Percentiles rank a stretch among this genome's conserved stretches.
Evolutionary conservation across 2,329 filamentous ascomycete genomes (phyloP).

Genomic region (Colletotrichum gloeosporioides): DNA sequence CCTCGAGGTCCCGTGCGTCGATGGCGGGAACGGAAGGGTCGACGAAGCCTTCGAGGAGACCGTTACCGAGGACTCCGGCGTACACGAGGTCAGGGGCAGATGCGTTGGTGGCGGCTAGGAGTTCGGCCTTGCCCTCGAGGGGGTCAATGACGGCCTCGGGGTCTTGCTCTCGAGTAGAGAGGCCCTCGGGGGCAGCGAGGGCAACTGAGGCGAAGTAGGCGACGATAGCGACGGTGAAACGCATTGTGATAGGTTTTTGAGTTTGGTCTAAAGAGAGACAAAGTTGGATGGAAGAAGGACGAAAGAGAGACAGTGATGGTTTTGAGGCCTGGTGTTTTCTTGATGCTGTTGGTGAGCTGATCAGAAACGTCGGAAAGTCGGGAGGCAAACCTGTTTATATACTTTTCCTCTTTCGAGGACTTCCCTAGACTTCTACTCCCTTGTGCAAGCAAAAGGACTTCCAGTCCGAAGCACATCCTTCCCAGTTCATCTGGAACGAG

Average conservation of each 20-base stretch:
- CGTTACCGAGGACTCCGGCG: neutral
- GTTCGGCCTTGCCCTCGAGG: neutral
- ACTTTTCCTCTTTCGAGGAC: neutral
- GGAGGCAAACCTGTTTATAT: neutral
- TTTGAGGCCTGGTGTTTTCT: neutral
- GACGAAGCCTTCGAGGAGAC: neutral
- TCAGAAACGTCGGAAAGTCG: neutral
- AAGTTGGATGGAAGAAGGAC: neutral
- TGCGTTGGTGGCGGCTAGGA: neutral
- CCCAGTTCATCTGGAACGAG: accelerated
- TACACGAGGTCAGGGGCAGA: neutral
- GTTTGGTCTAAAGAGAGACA: neutral
- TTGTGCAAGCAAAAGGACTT: neutral
- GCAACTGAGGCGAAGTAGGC: neutral
- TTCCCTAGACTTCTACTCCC: accelerated
- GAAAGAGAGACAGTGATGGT: neutral
- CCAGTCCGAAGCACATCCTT: neutral
- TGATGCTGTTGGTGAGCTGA: neutral
- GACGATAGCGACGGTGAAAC: neutral
- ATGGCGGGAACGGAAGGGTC: neutral
- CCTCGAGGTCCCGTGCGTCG: neutral
- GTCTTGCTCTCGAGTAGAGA: neutral
- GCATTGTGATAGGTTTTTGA: neutral
- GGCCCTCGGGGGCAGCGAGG: neutral
- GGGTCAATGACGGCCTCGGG: neutral